These are phyloP conservation scores for Eimeria praecox DNA, from an alignment of 169 alveolate species.

Conservation along the genomic window DNA sequence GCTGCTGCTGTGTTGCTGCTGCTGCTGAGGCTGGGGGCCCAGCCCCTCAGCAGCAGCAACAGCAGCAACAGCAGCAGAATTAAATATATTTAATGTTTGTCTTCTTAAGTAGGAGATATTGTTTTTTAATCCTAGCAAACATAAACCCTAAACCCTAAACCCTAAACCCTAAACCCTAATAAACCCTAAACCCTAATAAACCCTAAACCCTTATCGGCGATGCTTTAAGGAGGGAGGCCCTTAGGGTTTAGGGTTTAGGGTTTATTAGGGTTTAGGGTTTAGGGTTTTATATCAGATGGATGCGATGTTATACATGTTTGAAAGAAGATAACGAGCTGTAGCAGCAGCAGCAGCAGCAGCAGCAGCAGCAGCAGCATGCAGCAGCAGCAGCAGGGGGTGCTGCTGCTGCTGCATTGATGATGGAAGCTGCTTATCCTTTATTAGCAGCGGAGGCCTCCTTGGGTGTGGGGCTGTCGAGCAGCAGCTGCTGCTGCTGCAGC, in stretches of 20 bases:
- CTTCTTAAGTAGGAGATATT: background rate
- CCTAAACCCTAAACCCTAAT: background rate
- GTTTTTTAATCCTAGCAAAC: background rate
- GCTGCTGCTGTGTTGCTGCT: background rate
- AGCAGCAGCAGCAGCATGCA: constrained; percentile 44
- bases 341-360: constrained; percentile 58
- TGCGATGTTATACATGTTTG: background rate
- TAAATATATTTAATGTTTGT: background rate
- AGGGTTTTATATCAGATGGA: background rate
- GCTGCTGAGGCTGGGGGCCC: background rate
- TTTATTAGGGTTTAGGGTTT: constrained; percentile 50
- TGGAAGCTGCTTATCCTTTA: background rate
- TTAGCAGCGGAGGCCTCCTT: constrained; percentile 31
- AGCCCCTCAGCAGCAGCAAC: constrained; percentile 32
- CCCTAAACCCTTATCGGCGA: background rate
- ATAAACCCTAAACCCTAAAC: no score
- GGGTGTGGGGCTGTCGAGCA: constrained; percentile 30
- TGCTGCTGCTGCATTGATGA: constrained; percentile 21
- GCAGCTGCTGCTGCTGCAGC: constrained; percentile 61
- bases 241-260: constrained; percentile 19
- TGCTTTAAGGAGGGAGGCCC: background rate
- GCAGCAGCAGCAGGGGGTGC: constrained; percentile 37
- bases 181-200: no score
- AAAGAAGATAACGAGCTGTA: background rate
- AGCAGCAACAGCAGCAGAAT: background rate